These are phyloP conservation scores for Fonsecaea nubica DNA, from an alignment of 2,329 filamentous ascomycete species.

Conservation along the genomic window DNA sequence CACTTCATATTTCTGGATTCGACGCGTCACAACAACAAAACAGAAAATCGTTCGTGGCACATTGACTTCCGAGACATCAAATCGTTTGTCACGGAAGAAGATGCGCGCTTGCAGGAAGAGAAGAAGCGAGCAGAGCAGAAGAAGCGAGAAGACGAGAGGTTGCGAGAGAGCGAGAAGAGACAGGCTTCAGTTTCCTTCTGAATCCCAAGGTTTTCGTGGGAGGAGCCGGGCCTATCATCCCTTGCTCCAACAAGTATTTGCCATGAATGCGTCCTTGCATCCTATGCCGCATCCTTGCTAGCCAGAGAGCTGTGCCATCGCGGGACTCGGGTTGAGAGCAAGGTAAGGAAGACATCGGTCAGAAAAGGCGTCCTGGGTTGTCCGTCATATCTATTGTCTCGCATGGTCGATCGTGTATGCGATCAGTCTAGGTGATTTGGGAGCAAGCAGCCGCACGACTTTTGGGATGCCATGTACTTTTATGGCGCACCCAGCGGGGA, in stretches of 20 bases:
- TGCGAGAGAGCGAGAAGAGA: not conserved
- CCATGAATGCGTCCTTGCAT: no score
- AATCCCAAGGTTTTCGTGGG: no score
- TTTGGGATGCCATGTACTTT: not conserved
- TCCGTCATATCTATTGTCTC: no score
- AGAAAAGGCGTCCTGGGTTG: no score
- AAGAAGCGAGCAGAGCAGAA: not conserved
- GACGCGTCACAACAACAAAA: conserved; percentile 16
- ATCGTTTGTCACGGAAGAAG: not conserved
- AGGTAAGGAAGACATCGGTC: no score
- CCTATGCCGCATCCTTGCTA: no score
- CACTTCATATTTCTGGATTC: conserved; percentile 27
- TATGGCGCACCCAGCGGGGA: not conserved
- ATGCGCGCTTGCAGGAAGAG: not conserved
- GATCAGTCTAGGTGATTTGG: not conserved
- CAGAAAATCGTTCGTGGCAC: conserved; percentile 25
- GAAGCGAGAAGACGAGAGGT: not conserved
- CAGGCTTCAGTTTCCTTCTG: no score
- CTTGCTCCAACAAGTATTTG: no score
- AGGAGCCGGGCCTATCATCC: no score
- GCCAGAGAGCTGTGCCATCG: no score
- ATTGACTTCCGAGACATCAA: conserved; percentile 16
- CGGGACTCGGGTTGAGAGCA: no score
- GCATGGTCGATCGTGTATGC: no score
- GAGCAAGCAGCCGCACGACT: not conserved